Conservation (phyloP, 768 basidiomycete species). For the Holtermanniella nyarrowii region DNA sequence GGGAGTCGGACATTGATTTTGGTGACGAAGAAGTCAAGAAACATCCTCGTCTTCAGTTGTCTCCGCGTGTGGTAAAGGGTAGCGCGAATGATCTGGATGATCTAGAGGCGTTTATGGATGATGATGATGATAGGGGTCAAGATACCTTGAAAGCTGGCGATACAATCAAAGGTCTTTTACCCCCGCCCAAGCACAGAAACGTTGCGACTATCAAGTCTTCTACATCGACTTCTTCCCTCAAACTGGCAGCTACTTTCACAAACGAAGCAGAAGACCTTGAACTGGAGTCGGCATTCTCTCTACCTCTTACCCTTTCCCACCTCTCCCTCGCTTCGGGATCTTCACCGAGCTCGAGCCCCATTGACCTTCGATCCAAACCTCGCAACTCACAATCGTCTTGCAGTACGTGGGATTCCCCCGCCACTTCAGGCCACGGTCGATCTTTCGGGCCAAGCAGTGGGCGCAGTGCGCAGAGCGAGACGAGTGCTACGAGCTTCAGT, state of each 20-base stretch:
- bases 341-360: not conserved
- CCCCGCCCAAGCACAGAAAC: constrained; percentile 11
- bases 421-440: constrained; percentile 9
- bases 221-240: not conserved
- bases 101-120: constrained; percentile 17
- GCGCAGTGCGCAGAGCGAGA: constrained; percentile 19
- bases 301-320: constrained; percentile 34
- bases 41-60: constrained; percentile 9
- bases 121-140: constrained; percentile 16
- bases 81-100: constrained; percentile 15
- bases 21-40: constrained; percentile 1
- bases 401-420: constrained; percentile 22
- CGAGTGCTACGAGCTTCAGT: constrained; percentile 20
- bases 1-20: constrained; percentile 25
- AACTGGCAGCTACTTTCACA: constrained; percentile 1
- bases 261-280: constrained; percentile 14
- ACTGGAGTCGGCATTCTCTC: constrained; percentile 27
- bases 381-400: constrained; percentile 9
- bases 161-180: constrained; percentile 33
- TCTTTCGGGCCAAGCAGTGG: constrained; percentile 7
- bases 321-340: constrained; percentile 19
- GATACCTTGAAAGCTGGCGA: constrained; percentile 37
- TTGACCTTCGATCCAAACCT: constrained; percentile 8
- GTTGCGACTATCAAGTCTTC: not conserved
- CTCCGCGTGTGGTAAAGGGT: constrained; percentile 7